These are phyloP conservation scores for Cairneyella variabilis DNA, from an alignment of 495 filamentous ascomycete species.

Conservation along the genomic window DNA sequence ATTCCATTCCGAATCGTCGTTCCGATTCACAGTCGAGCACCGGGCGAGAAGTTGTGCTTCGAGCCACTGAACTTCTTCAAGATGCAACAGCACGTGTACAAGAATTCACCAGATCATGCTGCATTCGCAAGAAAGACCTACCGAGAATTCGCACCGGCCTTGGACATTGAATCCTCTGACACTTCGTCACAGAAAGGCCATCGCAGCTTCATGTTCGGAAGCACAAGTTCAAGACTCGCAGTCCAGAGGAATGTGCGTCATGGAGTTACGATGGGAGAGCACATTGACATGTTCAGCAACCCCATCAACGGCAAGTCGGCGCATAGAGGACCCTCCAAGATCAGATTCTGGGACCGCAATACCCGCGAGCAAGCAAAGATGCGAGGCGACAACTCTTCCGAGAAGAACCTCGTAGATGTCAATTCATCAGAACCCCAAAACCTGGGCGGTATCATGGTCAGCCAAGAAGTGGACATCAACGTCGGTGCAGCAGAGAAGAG, in stretches of 20 bases:
- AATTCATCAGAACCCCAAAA: neutral
- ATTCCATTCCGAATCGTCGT: constrained; percentile 42
- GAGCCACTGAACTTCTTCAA: constrained; percentile 47
- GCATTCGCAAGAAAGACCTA: constrained; percentile 41
- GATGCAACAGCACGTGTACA: constrained; percentile 41
- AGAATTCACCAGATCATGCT: constrained; percentile 37
- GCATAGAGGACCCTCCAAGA: neutral
- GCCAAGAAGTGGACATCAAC: constrained; percentile 13
- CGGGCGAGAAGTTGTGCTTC: constrained; percentile 35
- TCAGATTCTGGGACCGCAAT: constrained; percentile 2
- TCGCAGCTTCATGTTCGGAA: neutral
- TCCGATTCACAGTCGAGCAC: constrained; percentile 36
- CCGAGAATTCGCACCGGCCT: constrained; percentile 36
- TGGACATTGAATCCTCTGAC: constrained; percentile 26
- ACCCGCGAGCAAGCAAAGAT: neutral
- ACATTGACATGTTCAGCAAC: neutral
- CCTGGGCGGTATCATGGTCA: constrained; percentile 17
- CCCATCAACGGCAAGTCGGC: neutral
- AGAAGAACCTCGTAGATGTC: constrained; percentile 16
- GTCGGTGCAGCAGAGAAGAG: neutral
- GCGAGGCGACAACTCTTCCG: constrained; percentile 1
- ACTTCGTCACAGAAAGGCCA: neutral
- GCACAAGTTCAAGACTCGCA: neutral
- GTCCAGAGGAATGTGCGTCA: neutral
- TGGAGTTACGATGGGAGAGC: neutral